Conservation (phyloP, 2,329 filamentous ascomycete genomes). For the Exophiala sp. region DNA sequence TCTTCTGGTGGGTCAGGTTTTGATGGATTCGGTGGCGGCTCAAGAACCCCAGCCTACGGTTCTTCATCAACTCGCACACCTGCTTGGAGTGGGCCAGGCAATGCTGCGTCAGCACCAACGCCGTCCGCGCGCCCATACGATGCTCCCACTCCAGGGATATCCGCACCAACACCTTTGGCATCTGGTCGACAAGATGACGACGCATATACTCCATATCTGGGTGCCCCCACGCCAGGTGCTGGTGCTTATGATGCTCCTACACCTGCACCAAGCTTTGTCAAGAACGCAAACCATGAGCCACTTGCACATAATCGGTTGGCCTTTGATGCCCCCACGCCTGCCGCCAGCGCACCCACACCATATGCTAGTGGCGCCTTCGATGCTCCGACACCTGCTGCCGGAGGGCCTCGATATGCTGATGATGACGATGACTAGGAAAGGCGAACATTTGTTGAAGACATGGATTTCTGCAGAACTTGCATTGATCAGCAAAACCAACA, state of each 20-base stretch:
- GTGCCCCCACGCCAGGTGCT: conserved; percentile 44
- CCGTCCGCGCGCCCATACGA: conserved; percentile 56
- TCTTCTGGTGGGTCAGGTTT: conserved; percentile 65
- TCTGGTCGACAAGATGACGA: conserved; percentile 48
- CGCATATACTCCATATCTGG: conserved; percentile 46
- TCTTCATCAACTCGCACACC: conserved; percentile 50
- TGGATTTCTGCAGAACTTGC: too few relatives aligned
- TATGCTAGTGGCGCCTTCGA: conserved; percentile 46
- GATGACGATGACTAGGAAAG: conserved; percentile 24
- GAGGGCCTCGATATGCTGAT: conserved; percentile 29
- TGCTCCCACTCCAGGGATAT: conserved; percentile 68
- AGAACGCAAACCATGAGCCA: conserved; percentile 26
- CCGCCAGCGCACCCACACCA: conserved; percentile 56
- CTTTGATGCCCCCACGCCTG: conserved; percentile 29
- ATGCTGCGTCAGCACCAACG: conserved; percentile 30
- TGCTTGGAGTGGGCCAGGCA: conserved; percentile 36
- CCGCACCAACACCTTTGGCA: conserved; percentile 67
- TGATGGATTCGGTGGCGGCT: conserved; percentile 64
- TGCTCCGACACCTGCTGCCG: conserved; percentile 39
- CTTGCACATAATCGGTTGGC: conserved; percentile 22
- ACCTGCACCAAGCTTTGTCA: conserved; percentile 38
- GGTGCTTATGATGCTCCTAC: conserved; percentile 48
- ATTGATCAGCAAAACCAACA: too few relatives aligned
- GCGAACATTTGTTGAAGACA: too few relatives aligned
- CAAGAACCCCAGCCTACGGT: conserved; percentile 74